Evolutionary conservation across 2,329 filamentous ascomycete species (phyloP), one percentile per base, ranked within the genome.

Genomic region (Nemania sp.): DNA sequence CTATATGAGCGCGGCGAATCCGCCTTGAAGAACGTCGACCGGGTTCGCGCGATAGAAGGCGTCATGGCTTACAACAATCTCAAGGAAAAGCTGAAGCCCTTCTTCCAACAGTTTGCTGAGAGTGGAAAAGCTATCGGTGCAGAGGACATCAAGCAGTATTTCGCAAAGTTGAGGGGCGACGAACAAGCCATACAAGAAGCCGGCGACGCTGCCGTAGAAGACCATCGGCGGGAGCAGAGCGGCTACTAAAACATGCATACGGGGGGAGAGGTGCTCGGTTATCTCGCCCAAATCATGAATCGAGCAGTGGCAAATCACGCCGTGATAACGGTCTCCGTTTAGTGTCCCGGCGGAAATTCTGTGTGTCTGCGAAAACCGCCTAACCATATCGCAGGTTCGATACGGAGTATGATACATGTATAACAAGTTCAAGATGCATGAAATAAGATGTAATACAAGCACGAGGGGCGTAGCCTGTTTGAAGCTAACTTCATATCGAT

Each of bases 1-100:
- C 79, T 99, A 2, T 84, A 95, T 28, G 92, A 97, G 44, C 89
- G 91, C 15, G 94, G 94, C 41, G 94, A 99, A 74, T 93, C 90
- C 42, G 93, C 92, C 0, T 80, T 99, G 23, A 91, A 86, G 69
- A 95, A 91, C 65, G 86, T 99, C 52, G 94, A 99, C 69, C 89
- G 94, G 2, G 93, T 97, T 6, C 82, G 87, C 12, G 94, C 94
- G 4, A 96, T 99, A 51, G 90, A 99, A 71, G 94, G 94, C 14
- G 93, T 96, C 40, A 97, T 97, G 91, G 93, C 92, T 0, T 99
- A 97, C 73, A 97, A 97, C 66, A 89, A 96, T 66, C 81, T 99
- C 56, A 94, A 95, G 68, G 92, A 97, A 67, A 92, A 93, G 69
- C 84, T 99, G n/a, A 96, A 93, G 77, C 86, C 87, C 0, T 97